Evolutionary conservation across 2,329 filamentous ascomycete genomes (phyloP), one percentile per base, ranked within the genome.

Genomic region (Drechslera avenae): DNA sequence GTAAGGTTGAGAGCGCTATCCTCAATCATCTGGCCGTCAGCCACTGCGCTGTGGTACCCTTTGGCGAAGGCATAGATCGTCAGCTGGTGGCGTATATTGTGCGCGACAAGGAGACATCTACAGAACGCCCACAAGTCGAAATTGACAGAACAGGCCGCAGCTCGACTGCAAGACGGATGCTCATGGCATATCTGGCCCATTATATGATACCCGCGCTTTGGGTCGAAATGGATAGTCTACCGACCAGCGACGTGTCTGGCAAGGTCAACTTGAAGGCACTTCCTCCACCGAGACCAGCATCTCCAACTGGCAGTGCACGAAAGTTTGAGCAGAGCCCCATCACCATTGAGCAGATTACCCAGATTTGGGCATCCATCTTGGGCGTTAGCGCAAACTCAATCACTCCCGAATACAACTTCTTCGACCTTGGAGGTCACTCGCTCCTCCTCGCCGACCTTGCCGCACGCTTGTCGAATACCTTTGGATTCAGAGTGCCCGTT

Each of bases 131-230:
- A 0, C 73, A 77, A 3, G 78, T 90, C 2, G 82, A 87, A 39
- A 83, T 91, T 39, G 85, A 91, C 52, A 83, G 86, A 48, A 82
- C 84, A 21, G 88, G 87, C 4, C 86, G 89, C 71, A 91, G 88
- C 59, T 85, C 88, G 1, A 80, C 81, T 5, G 85, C 88, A 3
- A 82, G 89, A 39, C 83, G 85, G 47, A 81, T 81, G 13, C 79
- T 93, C 2, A 80, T 85, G 1, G 76, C 81, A 13, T 84, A 85
- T 56, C 79, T 93, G 23, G 89, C 89, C 1, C 88, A 90, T 55
- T 93, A 93, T 73, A 92, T 93, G 89, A 87, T 93, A 46, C 89
- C 89, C 0, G 81, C 87, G 1, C 72, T 91, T 3, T 93, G 89
- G 89, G 85, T 92, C 31, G 83, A 88, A 63, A 73, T 92, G 26